Evolutionary conservation across 148 eudicot species (phyloP).

Genomic region (Rhododendron molle): DNA sequence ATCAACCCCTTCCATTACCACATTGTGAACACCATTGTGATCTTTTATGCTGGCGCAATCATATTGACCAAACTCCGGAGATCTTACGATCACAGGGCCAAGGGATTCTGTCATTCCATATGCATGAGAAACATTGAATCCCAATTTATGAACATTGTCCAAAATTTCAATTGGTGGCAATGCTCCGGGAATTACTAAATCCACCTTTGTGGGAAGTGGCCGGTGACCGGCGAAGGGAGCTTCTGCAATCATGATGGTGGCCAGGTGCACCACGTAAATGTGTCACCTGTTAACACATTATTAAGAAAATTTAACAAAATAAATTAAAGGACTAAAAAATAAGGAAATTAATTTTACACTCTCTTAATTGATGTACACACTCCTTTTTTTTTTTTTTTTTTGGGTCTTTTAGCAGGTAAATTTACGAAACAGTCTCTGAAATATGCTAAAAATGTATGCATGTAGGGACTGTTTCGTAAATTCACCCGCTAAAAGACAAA

Average conservation of each 20-base stretch:
- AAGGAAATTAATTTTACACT: no score
- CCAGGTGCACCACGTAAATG: constrained; percentile 66
- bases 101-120: constrained; percentile 49
- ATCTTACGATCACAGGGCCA: constrained; percentile 12
- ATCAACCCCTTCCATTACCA: constrained; percentile 31
- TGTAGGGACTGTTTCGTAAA: no score
- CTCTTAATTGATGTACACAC: no score
- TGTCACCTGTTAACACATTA: constrained; percentile 14
- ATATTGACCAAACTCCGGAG: neutral
- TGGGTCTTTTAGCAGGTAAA: no score
- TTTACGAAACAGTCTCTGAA: no score
- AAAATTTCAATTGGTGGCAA: constrained; percentile 42
- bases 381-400: no score
- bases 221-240: constrained; percentile 15
- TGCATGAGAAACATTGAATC: constrained; percentile 20
- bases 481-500: no score
- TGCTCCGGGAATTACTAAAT: constrained; percentile 49
- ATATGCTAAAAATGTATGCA: no score
- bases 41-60: neutral
- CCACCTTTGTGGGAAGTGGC: constrained; percentile 25
- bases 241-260: constrained; percentile 42
- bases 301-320: neutral
- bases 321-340: neutral
- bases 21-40: constrained; percentile 10
- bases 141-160: constrained; percentile 16